Evolutionary conservation across 768 basidiomycete species (phyloP), one percentile per base, ranked within the genome.

Genomic region (Hypholoma fasciculare): DNA sequence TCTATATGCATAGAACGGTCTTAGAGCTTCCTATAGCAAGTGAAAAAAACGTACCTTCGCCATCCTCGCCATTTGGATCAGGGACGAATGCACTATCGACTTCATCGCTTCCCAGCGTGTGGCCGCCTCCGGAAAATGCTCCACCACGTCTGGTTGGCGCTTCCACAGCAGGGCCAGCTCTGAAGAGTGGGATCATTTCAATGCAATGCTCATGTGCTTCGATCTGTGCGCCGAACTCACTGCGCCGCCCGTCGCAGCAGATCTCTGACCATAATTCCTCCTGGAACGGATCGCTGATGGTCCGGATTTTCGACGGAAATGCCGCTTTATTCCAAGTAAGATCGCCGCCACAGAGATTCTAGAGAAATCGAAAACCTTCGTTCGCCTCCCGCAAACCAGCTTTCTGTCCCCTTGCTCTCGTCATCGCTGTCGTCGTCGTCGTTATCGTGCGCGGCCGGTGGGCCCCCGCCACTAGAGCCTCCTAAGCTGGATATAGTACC

Each of bases 371-470:
- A 7, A 34, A 36, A 92, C 95, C 94, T 95, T 67, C 92, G 79
- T 70, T 96, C 96, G 0, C 96, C 96, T n/a, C 96, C 96, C 3
- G 96, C 89, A 72, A 93, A 98, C 82, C 88, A 92, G 63, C 80
- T 87, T 65, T 92, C 85, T 1, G 78, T 75, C 16, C 81, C 80
- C 37, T 79, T 78, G 4, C 74, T 75, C 43, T 80, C 74, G 7
- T 76, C 77, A 38, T 81, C 80, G 3, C 77, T 78, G 11, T 78
- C 80, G 1, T 85, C 85, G 27, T 83, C 84, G 13, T 82, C 80
- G 49, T 79, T 80, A 54, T 77, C 78, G 6, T 75, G 74, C 14
- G 63, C 63, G 7, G 52, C 56, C 23, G 59, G 52, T 27, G 47
- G 52, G 19, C 47, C 53, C 40, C 60, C 59, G 8, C 67, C 64